Percentiles rank a stretch among this genome's conserved stretches.
These are phyloP conservation scores for Actinidia polygama DNA, from an alignment of 179 eudicot genomes.

Conservation along the genomic window DNA sequence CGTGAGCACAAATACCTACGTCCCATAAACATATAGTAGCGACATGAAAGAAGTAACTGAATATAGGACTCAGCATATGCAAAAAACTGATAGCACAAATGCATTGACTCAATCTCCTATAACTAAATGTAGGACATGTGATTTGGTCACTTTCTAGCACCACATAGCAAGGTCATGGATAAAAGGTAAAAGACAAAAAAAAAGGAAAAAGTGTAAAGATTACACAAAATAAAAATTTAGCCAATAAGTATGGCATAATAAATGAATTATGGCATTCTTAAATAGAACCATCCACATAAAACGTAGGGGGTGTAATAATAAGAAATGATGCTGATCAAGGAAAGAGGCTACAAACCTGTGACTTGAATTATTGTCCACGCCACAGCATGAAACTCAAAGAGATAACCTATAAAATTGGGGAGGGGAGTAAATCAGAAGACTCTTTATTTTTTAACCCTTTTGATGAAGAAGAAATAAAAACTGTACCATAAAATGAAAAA, in stretches of 20 bases:
- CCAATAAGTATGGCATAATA: not conserved
- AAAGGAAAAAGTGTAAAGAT: not conserved
- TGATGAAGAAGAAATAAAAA: not conserved
- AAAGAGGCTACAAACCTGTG: constrained; percentile 12
- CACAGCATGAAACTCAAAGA: not conserved
- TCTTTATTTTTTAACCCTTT: not conserved
- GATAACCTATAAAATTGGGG: constrained; percentile 9
- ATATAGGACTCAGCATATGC: not conserved
- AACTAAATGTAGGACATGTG: not conserved
- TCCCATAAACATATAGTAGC: not conserved
- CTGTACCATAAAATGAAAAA: not conserved
- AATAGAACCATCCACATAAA: not conserved
- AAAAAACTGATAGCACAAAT: not conserved
- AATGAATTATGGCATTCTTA: not conserved
- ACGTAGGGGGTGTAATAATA: not conserved
- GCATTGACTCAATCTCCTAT: not conserved
- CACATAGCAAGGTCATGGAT: not conserved
- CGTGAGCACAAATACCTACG: not conserved
- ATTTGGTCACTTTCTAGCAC: constrained; percentile 2
- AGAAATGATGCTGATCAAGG: not conserved
- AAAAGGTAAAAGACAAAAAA: not conserved
- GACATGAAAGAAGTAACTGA: not conserved
- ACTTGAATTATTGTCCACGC: not conserved
- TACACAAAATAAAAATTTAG: too few relatives aligned
- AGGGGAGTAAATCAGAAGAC: not conserved